Evolutionary conservation across 495 filamentous ascomycete species (phyloP), one percentile per base, ranked within the genome.

Genomic region (Aspergillus diversus): DNA sequence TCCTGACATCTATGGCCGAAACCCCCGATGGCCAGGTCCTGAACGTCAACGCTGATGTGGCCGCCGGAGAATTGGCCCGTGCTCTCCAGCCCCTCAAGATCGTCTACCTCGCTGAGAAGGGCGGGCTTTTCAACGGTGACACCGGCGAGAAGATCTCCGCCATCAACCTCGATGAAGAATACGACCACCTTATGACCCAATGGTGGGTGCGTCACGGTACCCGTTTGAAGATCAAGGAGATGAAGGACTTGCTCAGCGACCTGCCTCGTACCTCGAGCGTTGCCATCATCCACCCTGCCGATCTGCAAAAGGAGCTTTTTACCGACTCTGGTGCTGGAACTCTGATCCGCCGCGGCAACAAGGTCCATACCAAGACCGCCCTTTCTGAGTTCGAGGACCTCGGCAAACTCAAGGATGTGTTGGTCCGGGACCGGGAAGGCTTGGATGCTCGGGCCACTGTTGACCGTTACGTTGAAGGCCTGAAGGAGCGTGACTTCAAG

Each of bases 151-250:
- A 97, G 82, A 97, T 99, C 68, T 97, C 93, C 8, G 92, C 88
- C 55, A 99, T 99, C 73, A 98, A 99, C 80, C 85, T 99, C 27
- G 95, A 99, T 69, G 94, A 99, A 78, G 95, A 99, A 76, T 99
- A 90, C 72, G 96, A 97, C 15, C 84, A 92, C 71, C 83, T 97
- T 67, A 97, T 99, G 94, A 87, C 84, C 52, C 93, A 97, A 78
- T 88, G 90, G 73, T 99, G 95, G 95, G 96, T 97, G 72, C 89
- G 90, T 64, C 95, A 96, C 76, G 95, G 95, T 35, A 99, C 95
- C 47, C 88, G 93, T 67, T 80, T 97, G 59, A 99, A 99, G 90
- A 97, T 99, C 78, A 96, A 94, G 78, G 94, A 99, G 80, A 96
- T 97, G 79, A 97, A 97, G 81, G 91, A 95, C 17, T 85, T 99